Evolutionary conservation across 192 early-diverging fungal genomes (phyloP).

Genomic region (Backusella macrospora): DNA sequence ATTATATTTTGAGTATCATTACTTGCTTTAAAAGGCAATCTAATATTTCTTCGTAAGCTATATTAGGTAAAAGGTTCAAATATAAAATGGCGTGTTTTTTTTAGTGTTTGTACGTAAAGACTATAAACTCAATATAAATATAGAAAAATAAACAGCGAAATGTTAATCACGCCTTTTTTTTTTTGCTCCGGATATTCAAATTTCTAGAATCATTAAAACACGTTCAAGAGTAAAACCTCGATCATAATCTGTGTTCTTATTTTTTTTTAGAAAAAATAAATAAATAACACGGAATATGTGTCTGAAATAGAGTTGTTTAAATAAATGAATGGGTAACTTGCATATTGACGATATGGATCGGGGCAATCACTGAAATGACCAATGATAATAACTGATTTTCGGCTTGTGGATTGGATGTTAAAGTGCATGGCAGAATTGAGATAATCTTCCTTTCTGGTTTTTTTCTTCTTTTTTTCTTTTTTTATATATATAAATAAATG

Average conservation of each 20-base stretch:
- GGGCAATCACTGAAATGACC: constrained; percentile 4
- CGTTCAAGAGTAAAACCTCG: not conserved
- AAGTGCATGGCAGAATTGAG: not conserved
- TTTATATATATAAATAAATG: constrained; percentile 2
- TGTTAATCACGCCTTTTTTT: no score
- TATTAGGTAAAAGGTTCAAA: not conserved
- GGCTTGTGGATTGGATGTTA: not conserved
- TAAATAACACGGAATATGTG: not conserved
- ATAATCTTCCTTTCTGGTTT: not conserved
- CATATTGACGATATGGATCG: constrained; percentile 5
- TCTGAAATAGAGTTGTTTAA: not conserved
- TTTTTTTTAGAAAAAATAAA: no score
- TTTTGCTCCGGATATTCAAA: not conserved
- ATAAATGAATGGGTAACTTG: not conserved
- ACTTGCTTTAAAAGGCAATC: not conserved
- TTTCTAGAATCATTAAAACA: not conserved
- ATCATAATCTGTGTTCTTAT: not conserved
- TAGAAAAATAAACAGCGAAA: no score
- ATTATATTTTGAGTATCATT: not conserved
- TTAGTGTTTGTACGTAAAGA: not conserved
- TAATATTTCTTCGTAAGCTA: not conserved
- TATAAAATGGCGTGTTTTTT: not conserved
- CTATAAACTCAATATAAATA: not conserved
- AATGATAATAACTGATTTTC: not conserved
- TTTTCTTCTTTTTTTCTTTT: no score